Evolutionary conservation across 768 basidiomycete species (phyloP), one percentile per base, ranked within the genome.

Genomic region (Agaricus subrufescens): DNA sequence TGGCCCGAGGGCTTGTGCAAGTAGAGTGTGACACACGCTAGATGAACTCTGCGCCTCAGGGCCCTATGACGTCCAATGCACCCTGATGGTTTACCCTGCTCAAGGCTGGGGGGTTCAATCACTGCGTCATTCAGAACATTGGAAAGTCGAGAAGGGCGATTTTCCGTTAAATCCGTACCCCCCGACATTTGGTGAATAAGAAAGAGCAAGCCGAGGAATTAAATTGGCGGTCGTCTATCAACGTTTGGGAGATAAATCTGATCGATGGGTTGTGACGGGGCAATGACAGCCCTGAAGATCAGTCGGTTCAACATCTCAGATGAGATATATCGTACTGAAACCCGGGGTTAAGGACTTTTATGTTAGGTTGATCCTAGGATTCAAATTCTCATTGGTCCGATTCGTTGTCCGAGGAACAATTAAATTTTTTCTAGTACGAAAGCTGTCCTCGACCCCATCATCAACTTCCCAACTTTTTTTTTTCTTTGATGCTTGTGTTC

Each of bases 131-230:
- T 19, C 19, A 19, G 19, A 19, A 19, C 19, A 19, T 19, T 19
- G 19, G 19, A 19, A 19, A 19, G 34, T n/a, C 9, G 19, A 2
- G 12, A 8, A 40, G 14, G n/a, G 11, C 23, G 19, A 9, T 49
- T 39, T 54, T 40, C 53, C 53, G 53, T 40, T 54, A 54, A 47
- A 42, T 54, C 53, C 53, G 53, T 54, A 38, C 46, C 47, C 6
- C 9, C 52, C 52, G 43, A 54, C 19, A 11, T 25, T 12, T 12
- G 10, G 9, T 15, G 8, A 14, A 27, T 48, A 4, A 12, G 10
- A 12, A 25, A 3, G 29, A 42, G 15, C 14, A 43, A 4, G 48
- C 54, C 54, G 54, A 56, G 54, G 54, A 56, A 23, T 25, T 23
- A 56, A 49, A 23, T 19, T 34, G 30, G 40, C 29, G 40, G 44